Evolutionary conservation across 352 stramenopile genomes (phyloP), one percentile per base, ranked within the genome.

Genomic region (Poterioochromonas sp.): DNA sequence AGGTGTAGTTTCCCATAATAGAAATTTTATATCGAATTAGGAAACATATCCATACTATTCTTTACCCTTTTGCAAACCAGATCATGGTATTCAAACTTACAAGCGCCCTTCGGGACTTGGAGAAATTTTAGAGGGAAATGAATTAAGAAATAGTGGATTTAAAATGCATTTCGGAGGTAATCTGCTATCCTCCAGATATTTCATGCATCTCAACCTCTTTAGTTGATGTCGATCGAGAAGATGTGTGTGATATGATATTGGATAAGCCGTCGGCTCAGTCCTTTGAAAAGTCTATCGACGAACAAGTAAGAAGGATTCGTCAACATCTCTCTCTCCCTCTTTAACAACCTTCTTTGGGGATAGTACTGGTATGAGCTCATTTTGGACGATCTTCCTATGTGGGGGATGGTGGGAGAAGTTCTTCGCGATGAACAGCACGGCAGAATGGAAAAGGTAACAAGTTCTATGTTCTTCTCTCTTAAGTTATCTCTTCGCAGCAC

Each of bases 41-140:
- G 96, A 99, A 88, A 98, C 95, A 60, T 99, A 99, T 85, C 94
- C 95, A 83, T 99, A 99, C 89, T 99, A 98, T 84, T 92, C 86
- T 69, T 87, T 99, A 64, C 95, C 96, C 26, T 99, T 98, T 86
- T 99, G 96, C 83, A 94, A 94, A n/a, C 91, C 95, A 29, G 89
- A 97, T 54, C 26, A 54, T 37, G 76, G 80, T 49, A 76, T 87
- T 32, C 76, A 85, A 54, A 70, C 79, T 29, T 79, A 80, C 43
- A 80, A 35, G 44, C 74, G 63, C 43, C 70, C 64, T 32, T 70
- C 65, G 54, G 91, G 91, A 64, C 92, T 98, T 70, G 93, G 93
- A n/a, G 93, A 97, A 83, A 93, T 97, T 77, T 82, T 98, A 1
- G 93, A 97, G 65, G 93, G 93, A 44, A 94, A 96, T 78, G 90